Base-by-base conservation (phyloP, 2,329 filamentous ascomycete genomes). In the Claviceps cyperi region DNA sequence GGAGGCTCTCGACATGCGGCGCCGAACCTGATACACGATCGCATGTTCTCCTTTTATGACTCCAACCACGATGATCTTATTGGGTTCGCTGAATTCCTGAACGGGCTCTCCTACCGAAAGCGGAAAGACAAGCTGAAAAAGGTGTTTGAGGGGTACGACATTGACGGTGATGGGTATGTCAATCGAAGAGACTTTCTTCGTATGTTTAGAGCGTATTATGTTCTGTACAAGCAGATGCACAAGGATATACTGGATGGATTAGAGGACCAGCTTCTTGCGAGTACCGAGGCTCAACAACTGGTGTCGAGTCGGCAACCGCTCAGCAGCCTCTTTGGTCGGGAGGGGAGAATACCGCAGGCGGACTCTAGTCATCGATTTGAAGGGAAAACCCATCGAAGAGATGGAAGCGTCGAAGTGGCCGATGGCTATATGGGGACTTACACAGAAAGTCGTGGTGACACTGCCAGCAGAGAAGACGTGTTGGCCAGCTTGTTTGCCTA, bases 41-140 rank as follows among this genome's bases (percentile, higher is more conserved):
- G 92, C 57, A 92, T 96, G 78, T 98, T 97, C 67, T 80, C 86
- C 47, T 96, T 96, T 64, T 98, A 96, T 64, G 92, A 98, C 66
- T 86, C 83, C 35, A 91, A 97, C 63, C 77, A 80, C 41, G 88
- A 98, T 62, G 86, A 85, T 21, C 71, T 94, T 7, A 96, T 98
- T 58, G 86, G 86, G 7, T 97, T 98, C 57, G 77, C 87, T 46
- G 92, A 98, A 63, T 98, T 96, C 60, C 69, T 97, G 22, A 80
- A 84, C 51, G 92, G 88, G 1, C 72, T 96, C 46, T 83, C 88
- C 4, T 83, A 81, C 57, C 70, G 79, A 28, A 82, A 80, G 57
- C 71, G 77, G 51, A 80, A 84, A 57, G 80, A 86, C 57, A 81
- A 86, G 55, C 72, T 91, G 41, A 73, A 69, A 51, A 79, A 83